Percentiles rank a stretch among this genome's conserved stretches.
phyloP scores from a whole-genome alignment of 371 early-diverging fungal genomes.

The Mucor plumbeus region DNA sequence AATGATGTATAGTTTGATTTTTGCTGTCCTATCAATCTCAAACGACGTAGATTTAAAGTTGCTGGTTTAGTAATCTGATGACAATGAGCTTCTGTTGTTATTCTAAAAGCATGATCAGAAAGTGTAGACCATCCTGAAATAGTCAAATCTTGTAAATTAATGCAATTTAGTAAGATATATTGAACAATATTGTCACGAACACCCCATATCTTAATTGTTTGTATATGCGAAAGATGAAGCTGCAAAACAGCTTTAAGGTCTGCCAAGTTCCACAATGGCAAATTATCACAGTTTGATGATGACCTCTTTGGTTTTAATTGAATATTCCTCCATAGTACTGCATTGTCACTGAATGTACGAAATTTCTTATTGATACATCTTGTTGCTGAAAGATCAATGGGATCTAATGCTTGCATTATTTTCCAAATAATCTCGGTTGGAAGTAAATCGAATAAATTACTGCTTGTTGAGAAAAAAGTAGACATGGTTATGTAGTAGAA shows the following conservation, averaged over 20 bases:
- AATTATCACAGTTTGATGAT: not conserved
- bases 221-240: constrained; percentile 33
- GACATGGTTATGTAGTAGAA: not conserved
- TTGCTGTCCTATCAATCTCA: constrained; percentile 35
- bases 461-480: not conserved
- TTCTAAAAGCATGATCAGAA: constrained; percentile 41
- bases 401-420: constrained; percentile 1
- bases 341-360: constrained; percentile 33
- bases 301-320: constrained; percentile 10
- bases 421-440: constrained; percentile 15
- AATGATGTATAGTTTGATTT: constrained; percentile 39
- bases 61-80: no score
- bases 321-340: constrained; percentile 33
- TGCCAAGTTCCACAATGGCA: constrained; percentile 30
- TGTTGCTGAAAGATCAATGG: constrained; percentile 23
- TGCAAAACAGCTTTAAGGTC: constrained; percentile 33
- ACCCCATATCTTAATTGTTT: constrained; percentile 37
- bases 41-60: constrained; percentile 17
- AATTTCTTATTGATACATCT: constrained; percentile 26
- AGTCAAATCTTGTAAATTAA: constrained; percentile 28
- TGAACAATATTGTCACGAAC: constrained; percentile 46
- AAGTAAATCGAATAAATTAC: not conserved
- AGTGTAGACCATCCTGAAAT: constrained; percentile 43
- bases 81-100: not conserved
- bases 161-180: constrained; percentile 35